Base-by-base conservation (phyloP, 306 rosid species). In the Herpetospermum pedunculosum region DNA sequence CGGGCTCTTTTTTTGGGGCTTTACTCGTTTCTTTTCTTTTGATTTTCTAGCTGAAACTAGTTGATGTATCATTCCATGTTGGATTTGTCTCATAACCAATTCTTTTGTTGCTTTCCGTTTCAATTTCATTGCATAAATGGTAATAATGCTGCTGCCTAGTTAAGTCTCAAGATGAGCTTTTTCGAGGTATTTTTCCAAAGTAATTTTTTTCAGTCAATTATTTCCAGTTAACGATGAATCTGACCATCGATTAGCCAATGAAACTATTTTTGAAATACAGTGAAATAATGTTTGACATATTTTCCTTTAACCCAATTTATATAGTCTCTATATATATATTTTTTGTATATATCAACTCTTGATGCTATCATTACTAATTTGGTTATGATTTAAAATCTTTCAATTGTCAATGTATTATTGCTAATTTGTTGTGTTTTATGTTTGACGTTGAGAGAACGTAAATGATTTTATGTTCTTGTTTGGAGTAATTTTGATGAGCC, bases 1-100 rank as follows among this genome's bases (percentile, higher is more conserved):
- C 81, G 87, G 80, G 87, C 80, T 83, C 83, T 72, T 70, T 40
- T 78, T 78, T 77, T 9, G 80, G 85, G 84, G 75, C 3, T 74
- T 80, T 81, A 81, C 84, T 58, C 81, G 82, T 83, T 83, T 78
- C 83, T 26, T 43, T 47, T 74, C 83, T 46, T 46, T 70, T 72
- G 83, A 78, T 83, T 83, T 83, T 82, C 84, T 80, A 84, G 87
- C 80, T 86, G 75, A 62, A 83, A 60, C 89, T 80, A 63, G 75
- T 81, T 80, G 78, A 79, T 73, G 80, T 37, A 62, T 70, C 77
- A 43, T 50, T 72, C 72, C 40, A 15, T 49, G 43, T 40, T 76
- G 25, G 63, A 71, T 70, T 76, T 25, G 70, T 65, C 26, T 70
- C 58, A 14, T 74, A 65, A 6, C 59, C 6, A 8, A 35, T 46